Evolutionary conservation across 2,329 filamentous ascomycete species (phyloP).

Genomic region (Diplodia scrobiculata): DNA sequence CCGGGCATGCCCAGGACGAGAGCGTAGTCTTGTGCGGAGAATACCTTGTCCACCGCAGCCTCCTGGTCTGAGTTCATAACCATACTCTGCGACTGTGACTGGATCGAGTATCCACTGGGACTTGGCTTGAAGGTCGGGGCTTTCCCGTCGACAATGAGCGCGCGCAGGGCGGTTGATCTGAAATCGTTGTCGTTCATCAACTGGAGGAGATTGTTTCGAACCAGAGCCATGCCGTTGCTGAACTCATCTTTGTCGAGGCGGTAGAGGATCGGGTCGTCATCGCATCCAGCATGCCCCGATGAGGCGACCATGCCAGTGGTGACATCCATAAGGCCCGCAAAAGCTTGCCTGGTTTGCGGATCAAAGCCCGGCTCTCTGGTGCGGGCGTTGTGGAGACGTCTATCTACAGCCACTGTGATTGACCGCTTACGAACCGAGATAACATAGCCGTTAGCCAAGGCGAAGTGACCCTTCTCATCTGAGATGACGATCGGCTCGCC

Average conservation of each 20-base stretch:
- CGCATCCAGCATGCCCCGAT: constrained; percentile 46
- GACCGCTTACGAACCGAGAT: constrained; percentile 71
- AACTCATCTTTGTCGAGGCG: constrained; percentile 97
- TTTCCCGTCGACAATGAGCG: constrained; percentile 75
- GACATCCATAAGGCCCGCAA: constrained; percentile 89
- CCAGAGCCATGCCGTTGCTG: constrained; percentile 93
- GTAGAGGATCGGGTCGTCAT: constrained; percentile 66
- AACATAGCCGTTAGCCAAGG: constrained; percentile 88
- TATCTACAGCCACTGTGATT: constrained; percentile 87
- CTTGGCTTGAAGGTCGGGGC: constrained; percentile 71
- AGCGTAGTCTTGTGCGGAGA: constrained; percentile 93
- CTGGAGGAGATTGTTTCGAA: constrained; percentile 89
- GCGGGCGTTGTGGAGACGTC: constrained; percentile 82
- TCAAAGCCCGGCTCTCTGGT: constrained; percentile 76
- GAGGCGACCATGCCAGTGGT: constrained; percentile 36
- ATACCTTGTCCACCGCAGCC: constrained; percentile 86
- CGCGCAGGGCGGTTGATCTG: constrained; percentile 70
- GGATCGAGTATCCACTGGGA: constrained; percentile 65
- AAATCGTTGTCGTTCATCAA: constrained; percentile 81
- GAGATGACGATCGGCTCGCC: constrained; percentile 97
- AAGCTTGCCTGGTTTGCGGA: constrained; percentile 75
- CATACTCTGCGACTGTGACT: constrained; percentile 57
- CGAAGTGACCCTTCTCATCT: constrained; percentile 92
- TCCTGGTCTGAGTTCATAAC: constrained; percentile 85
- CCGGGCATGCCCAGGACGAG: constrained; percentile 98